These are phyloP conservation scores for Smallanthus sonchifolius DNA, from an alignment of 129 eudicot genomes.

Conservation along the genomic window DNA sequence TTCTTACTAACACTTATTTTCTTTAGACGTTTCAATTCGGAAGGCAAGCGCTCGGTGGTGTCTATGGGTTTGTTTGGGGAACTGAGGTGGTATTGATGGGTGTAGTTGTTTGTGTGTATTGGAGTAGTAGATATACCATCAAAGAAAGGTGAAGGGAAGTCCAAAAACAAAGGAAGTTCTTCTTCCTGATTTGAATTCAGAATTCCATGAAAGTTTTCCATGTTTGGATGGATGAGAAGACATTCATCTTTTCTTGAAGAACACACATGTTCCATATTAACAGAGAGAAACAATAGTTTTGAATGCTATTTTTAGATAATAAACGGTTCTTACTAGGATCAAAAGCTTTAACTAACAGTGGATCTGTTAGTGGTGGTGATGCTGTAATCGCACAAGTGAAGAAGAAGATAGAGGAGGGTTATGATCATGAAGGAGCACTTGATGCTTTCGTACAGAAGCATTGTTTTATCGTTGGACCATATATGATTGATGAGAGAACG, in stretches of 20 bases:
- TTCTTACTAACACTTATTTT: slow-evolving; percentile 26
- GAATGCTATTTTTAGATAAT: not conserved
- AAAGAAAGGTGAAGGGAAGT: slow-evolving; percentile 38
- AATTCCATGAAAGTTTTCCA: not conserved
- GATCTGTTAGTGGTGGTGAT: slow-evolving; percentile 8
- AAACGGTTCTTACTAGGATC: not conserved
- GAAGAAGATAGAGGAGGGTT: not conserved
- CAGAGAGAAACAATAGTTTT: not conserved
- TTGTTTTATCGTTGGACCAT: slow-evolving; percentile 23
- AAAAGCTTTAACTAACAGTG: not conserved
- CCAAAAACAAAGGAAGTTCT: slow-evolving; percentile 19
- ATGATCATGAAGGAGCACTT: slow-evolving; percentile 22
- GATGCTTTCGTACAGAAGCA: slow-evolving; percentile 17
- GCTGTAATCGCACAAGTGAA: slow-evolving; percentile 15
- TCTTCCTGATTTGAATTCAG: slow-evolving; percentile 7
- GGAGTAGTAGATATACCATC: slow-evolving; percentile 22
- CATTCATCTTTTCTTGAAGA: not conserved
- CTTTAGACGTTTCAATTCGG: slow-evolving; percentile 17
- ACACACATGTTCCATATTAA: not conserved
- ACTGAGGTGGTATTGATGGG: slow-evolving; percentile 2
- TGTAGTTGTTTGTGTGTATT: not conserved
- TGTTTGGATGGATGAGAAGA: slow-evolving; percentile 13
- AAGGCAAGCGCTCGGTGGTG: not conserved
- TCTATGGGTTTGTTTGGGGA: not conserved
- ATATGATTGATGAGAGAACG: slow-evolving; percentile 21